Evolutionary conservation across 1,284 basidiomycete genomes (phyloP).

Genomic region (Sutorius eximius): DNA sequence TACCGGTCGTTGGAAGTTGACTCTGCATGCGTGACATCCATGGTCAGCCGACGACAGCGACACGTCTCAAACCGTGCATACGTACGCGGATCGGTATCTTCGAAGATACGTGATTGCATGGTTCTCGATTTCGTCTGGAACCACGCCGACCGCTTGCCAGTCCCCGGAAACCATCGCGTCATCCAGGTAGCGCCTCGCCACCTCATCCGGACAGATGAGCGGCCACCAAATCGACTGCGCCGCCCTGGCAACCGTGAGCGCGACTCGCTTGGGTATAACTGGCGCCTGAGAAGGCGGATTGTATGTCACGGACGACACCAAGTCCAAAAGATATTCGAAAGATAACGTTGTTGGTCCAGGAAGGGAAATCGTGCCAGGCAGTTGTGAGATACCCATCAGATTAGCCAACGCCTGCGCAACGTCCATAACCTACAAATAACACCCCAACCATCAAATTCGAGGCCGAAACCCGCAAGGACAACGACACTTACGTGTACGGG

Average conservation of each 20-base stretch:
- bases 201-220: constrained; percentile 87
- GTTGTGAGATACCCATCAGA: constrained; percentile 64
- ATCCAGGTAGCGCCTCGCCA: constrained; percentile 84
- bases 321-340: constrained; percentile 80
- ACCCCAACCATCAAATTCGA: constrained; percentile 22
- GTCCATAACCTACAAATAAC: constrained; percentile 71
- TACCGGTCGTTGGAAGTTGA: constrained; percentile 54
- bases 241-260: constrained; percentile 63
- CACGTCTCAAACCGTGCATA: constrained; percentile 23
- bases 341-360: constrained; percentile 90
- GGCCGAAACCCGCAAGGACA: not conserved
- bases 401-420: constrained; percentile 90
- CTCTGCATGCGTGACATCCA: constrained; percentile 34
- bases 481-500: constrained; percentile 80
- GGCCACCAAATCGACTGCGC: constrained; percentile 93
- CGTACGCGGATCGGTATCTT: constrained; percentile 82
- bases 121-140: constrained; percentile 86
- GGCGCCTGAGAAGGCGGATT: constrained; percentile 68
- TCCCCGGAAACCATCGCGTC: constrained; percentile 68
- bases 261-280: constrained; percentile 76
- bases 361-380: constrained; percentile 75
- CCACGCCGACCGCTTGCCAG: constrained; percentile 64
- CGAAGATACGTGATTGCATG: constrained; percentile 91
- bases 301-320: constrained; percentile 82
- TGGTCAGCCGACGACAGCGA: constrained; percentile 19